Percentiles rank a stretch among this genome's conserved stretches.
Conservation (phyloP, 2,329 filamentous ascomycete genomes). For the Talaromyces marneffei region DNA sequence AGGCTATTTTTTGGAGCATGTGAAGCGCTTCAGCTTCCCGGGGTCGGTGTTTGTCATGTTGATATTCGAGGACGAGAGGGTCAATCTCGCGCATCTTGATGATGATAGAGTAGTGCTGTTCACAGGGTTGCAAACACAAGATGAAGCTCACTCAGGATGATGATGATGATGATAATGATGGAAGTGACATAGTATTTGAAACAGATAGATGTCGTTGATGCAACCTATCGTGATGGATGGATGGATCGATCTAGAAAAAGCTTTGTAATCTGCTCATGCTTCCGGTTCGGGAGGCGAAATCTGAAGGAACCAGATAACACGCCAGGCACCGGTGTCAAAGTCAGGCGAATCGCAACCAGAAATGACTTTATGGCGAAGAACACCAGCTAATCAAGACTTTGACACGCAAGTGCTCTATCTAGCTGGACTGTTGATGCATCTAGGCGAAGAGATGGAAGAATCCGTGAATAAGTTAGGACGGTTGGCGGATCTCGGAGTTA, state of each 20-base stretch:
- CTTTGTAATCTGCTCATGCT: conserved; percentile 13
- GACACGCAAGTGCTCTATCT: too few relatives aligned
- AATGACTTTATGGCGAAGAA: too few relatives aligned
- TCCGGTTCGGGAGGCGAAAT: conserved; percentile 3
- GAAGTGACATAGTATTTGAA: neutral
- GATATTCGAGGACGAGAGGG: conserved; percentile 46
- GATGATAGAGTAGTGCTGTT: neutral
- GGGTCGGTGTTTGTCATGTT: conserved; percentile 47
- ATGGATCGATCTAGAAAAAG: conserved; percentile 14
- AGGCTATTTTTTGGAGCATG: conserved; percentile 72
- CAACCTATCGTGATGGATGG: neutral
- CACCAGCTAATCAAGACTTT: neutral
- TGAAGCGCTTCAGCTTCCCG: conserved; percentile 49
- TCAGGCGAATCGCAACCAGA: neutral
- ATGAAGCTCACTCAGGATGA: neutral
- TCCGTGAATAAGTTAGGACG: neutral
- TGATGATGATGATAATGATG: neutral
- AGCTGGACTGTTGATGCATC: neutral
- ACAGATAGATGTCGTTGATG: neutral
- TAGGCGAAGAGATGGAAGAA: neutral
- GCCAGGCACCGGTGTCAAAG: neutral
- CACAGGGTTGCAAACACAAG: neutral
- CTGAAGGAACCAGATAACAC: neutral
- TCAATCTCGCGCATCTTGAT: conserved; percentile 42
- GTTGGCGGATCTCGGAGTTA: neutral